Evolutionary conservation across 495 filamentous ascomycete species (phyloP).

Genomic region (Daldinia childiae): DNA sequence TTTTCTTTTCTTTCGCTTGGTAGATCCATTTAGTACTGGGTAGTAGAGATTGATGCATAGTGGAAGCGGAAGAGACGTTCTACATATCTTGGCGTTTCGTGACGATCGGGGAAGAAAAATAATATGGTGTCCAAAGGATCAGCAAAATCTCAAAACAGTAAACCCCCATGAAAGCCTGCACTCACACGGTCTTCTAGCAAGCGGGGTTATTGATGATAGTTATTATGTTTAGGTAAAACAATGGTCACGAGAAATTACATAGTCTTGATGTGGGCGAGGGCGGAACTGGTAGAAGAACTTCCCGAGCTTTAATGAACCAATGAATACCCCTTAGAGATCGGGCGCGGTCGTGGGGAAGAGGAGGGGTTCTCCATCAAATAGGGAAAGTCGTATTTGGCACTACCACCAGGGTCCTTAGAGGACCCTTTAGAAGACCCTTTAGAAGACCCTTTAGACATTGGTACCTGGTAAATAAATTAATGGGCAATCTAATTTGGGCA

Average conservation of each 20-base stretch:
- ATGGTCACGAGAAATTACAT: conserved; percentile 23
- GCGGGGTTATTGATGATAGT: conserved; percentile 19
- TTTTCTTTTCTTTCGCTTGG: not conserved
- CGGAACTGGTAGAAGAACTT: conserved; percentile 10
- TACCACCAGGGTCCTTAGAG: conserved; percentile 21
- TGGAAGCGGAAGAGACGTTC: conserved; percentile 7
- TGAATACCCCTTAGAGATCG: conserved; percentile 12
- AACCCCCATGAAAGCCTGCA: not conserved
- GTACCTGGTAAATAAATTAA: conserved; percentile 37
- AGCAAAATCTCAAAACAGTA: conserved; percentile 14
- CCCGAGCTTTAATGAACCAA: conserved; percentile 16
- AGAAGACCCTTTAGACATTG: conserved; percentile 29
- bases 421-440: conserved; percentile 17
- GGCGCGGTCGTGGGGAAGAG: conserved; percentile 27
- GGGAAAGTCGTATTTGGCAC: conserved; percentile 35
- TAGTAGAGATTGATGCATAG: not conserved
- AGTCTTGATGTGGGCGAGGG: conserved; percentile 2
- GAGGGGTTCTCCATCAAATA: conserved; percentile 17
- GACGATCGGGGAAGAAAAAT: not conserved
- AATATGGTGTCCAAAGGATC: conserved; percentile 2
- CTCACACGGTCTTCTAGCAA: conserved; percentile 22
- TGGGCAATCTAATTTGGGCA: conserved; percentile 33
- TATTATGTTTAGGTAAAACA: conserved; percentile 22
- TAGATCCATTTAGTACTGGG: not conserved
- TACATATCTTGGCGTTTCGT: not conserved